These are phyloP conservation scores for Trichophyton verrucosum DNA, from an alignment of 2,329 filamentous ascomycete species.

Conservation along the genomic window DNA sequence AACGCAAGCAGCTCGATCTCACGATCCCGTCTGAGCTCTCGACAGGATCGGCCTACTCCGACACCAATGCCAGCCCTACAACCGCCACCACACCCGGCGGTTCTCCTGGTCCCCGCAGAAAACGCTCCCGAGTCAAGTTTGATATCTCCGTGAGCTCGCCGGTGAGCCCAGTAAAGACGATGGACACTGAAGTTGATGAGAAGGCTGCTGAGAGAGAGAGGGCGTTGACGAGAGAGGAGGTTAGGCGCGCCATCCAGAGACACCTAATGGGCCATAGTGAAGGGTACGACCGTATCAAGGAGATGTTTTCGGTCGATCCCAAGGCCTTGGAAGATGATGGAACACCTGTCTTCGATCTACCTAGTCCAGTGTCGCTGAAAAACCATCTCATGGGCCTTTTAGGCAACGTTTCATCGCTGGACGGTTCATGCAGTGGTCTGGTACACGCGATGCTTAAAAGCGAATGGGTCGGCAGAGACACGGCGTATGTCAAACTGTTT, in stretches of 20 bases:
- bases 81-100: background rate
- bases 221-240: conserved; percentile 49
- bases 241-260: conserved; percentile 45
- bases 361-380: conserved; percentile 40
- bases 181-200: background rate
- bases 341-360: conserved; percentile 31
- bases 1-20: conserved; percentile 29
- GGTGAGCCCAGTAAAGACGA: background rate
- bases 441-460: conserved; percentile 47
- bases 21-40: conserved; percentile 22
- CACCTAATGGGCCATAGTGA: conserved; percentile 42
- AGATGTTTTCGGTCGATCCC: conserved; percentile 39
- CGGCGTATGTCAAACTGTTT: conserved; percentile 46
- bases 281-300: conserved; percentile 45
- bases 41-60: conserved; percentile 15
- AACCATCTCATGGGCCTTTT: conserved; percentile 49
- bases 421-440: conserved; percentile 45
- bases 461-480: conserved; percentile 50
- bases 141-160: conserved; percentile 18
- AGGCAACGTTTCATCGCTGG: conserved; percentile 43
- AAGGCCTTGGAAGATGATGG: conserved; percentile 27
- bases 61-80: conserved; percentile 7
- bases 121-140: conserved; percentile 34
- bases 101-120: conserved; percentile 23
- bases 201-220: conserved; percentile 38